Evolutionary conservation across 2,329 filamentous ascomycete species (phyloP), one percentile per base, ranked within the genome.

Genomic region (Neocucurbitaria cava): DNA sequence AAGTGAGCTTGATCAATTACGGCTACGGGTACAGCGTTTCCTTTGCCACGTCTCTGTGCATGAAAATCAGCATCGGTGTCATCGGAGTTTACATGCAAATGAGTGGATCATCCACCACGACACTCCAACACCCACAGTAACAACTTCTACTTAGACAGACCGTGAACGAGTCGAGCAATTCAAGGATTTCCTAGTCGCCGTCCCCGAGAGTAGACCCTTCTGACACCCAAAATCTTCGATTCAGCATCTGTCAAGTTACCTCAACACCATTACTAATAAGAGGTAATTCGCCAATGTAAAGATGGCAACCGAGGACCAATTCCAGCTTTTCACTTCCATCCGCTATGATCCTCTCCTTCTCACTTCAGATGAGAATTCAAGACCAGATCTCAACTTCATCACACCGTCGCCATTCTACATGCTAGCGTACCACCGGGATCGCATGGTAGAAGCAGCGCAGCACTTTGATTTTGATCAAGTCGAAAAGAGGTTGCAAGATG

Each of bases 361-460:
- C 0, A 52, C 56, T 13, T 75, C 71, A 2, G 15, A 52, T 1
- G 69, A 76, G 50, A 78, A 77, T 48, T 83, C 80, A 17, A 88
- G 81, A 39, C 64, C 64, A 33, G 63, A 56, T 47, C 68, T 72
- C 77, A 87, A 87, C 66, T 80, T 78, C 63, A 60, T 68, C 23
- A 76, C 79, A 23, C 69, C 78, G 6, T 90, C 86, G 8, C 84
- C 88, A 0, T 87, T 91, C 64, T 96, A 96, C 74, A 91, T 96
- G 82, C 83, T 95, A 15, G 81, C 87, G 53, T 88, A 88, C 63
- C 92, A 96, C 73, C 85, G 87, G 41, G 89, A 93, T 71, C 88
- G 92, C 48, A 84, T 96, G 71, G 80, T 92, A n/a, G 83, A 80
- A 66, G 80, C 83, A 39, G 80, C 82, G 21, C 69, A 77, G 57